A percentile compares a stretch with the other conserved stretches of the same genome.
Conservation (phyloP, 1,284 basidiomycete species). For the Cryptococcus sp. region DNA sequence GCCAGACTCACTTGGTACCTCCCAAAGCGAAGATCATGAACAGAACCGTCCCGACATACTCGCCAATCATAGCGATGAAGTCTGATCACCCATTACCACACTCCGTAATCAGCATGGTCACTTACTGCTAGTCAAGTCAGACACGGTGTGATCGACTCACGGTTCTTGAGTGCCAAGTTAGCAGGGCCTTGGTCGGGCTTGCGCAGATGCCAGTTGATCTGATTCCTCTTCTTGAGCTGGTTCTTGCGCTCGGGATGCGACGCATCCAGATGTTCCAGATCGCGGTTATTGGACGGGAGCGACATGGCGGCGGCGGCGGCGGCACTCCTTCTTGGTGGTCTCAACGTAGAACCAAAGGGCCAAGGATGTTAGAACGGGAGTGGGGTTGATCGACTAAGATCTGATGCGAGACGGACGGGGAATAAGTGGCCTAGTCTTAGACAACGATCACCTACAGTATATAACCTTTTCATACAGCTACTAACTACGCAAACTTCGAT, state of each 20-base stretch:
- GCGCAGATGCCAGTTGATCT: conserved; percentile 28
- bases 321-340: background rate
- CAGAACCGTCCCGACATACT: conserved; percentile 56
- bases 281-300: conserved; percentile 1
- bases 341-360: background rate
- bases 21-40: conserved; percentile 54
- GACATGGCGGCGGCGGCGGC: conserved; percentile 3
- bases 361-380: background rate
- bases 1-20: conserved; percentile 46
- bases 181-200: conserved; percentile 30
- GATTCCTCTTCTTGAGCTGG: conserved; percentile 11
- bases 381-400: background rate
- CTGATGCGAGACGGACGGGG: no score
- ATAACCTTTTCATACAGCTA: no score
- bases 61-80: conserved; percentile 55
- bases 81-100: conserved; percentile 25
- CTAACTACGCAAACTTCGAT: no score
- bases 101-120: background rate
- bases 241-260: conserved; percentile 7
- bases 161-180: conserved; percentile 40
- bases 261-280: conserved; percentile 5
- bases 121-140: background rate
- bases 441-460: no score
- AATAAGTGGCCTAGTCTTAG: no score
- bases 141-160: conserved; percentile 18